phyloP scores from a whole-genome alignment of 768 basidiomycete genomes.

The Boletus fagicola region DNA sequence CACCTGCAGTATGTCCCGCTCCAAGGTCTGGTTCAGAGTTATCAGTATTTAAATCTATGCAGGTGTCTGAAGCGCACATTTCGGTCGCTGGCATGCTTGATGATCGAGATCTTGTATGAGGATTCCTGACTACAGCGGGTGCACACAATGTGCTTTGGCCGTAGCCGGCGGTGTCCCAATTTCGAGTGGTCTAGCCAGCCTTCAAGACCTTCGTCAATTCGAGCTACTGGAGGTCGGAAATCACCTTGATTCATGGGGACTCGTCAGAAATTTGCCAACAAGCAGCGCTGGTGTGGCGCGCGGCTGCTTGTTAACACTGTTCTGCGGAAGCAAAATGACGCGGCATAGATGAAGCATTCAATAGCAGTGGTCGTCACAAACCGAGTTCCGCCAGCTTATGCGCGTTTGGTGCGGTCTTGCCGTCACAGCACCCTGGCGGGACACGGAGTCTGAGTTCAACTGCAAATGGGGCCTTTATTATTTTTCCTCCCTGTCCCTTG shows the following conservation, averaged over 20 bases:
- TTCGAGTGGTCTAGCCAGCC: slow-evolving; percentile 6
- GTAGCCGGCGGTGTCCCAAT: slow-evolving; percentile 16
- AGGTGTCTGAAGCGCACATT: slow-evolving; percentile 4
- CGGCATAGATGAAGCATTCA: slow-evolving; percentile 8
- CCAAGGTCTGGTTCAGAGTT: neutral
- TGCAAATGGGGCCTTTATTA: slow-evolving; percentile 14
- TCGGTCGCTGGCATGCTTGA: neutral
- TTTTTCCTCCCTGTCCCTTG: neutral
- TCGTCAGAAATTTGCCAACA: neutral
- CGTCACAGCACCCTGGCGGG: slow-evolving; percentile 25
- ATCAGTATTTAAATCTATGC: slow-evolving; percentile 1
- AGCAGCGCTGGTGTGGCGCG: neutral
- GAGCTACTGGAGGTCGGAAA: neutral
- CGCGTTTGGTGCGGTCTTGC: slow-evolving; percentile 30
- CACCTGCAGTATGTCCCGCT: slow-evolving; percentile 6
- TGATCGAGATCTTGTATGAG: neutral
- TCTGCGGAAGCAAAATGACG: slow-evolving; percentile 19
- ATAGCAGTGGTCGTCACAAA: slow-evolving; percentile 14
- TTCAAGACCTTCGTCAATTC: neutral
- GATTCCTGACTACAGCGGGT: neutral
- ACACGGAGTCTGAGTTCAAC: slow-evolving; percentile 19
- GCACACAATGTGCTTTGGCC: neutral
- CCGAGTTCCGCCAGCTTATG: slow-evolving; percentile 18
- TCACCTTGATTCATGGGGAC: slow-evolving; percentile 5
- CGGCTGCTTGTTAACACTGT: neutral